Percentiles rank a stretch among this genome's conserved stretches.
phyloP scores from a whole-genome alignment of 208 protist species.

The Leishmania turanica region DNA sequence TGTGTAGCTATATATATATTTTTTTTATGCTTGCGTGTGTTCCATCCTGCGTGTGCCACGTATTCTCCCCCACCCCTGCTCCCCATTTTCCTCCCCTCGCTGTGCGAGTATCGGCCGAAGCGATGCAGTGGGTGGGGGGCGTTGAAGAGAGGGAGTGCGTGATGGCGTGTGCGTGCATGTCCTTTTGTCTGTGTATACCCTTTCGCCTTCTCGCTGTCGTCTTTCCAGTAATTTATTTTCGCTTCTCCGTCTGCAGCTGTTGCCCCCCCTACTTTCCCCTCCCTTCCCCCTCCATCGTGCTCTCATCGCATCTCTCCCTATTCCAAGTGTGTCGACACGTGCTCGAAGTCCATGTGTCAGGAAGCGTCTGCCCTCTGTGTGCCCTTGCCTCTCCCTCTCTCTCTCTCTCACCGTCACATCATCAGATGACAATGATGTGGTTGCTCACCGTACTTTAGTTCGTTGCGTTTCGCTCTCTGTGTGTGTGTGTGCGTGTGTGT shows the following conservation, averaged over 20 bases:
- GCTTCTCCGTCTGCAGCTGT: not conserved
- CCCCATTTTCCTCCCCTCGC: conserved; percentile 10
- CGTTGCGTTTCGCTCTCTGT: not conserved
- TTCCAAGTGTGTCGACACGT: not conserved
- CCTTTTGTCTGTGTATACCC: conserved; percentile 1
- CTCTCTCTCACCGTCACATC: not conserved
- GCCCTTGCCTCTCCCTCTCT: too few species aligned
- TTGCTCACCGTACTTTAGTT: not conserved
- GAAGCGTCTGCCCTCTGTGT: not conserved
- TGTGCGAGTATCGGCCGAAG: too few species aligned
- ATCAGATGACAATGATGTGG: not conserved
- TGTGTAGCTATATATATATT: too few species aligned
- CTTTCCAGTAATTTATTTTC: not conserved
- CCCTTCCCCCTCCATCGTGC: not conserved
- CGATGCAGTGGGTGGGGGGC: too few species aligned
- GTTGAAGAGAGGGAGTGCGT: not conserved
- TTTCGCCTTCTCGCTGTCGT: not conserved
- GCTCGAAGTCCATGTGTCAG: not conserved
- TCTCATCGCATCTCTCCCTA: not conserved
- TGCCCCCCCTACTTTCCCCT: not conserved
- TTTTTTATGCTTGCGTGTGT: too few species aligned
- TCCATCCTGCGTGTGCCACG: too few species aligned
- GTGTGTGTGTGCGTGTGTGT: not conserved
- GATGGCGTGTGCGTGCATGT: not conserved
- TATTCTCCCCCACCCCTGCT: too few species aligned